Evolutionary conservation across 768 basidiomycete species (phyloP).

Genomic region (Amanita jacksonii): DNA sequence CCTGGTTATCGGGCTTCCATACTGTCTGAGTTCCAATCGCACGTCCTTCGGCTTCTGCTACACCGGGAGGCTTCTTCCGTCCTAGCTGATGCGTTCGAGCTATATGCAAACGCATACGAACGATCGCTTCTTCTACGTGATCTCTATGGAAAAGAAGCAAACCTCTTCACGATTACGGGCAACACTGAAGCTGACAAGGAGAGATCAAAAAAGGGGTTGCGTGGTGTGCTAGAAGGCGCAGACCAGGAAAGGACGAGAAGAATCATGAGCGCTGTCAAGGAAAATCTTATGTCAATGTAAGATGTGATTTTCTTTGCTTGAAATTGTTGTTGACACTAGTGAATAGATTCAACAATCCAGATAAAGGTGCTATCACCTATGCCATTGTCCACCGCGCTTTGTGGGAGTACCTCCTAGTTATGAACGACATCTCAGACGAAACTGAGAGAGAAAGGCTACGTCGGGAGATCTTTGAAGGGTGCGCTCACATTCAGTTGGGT

Average conservation of each 20-base stretch:
- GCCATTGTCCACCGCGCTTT: conserved; percentile 81
- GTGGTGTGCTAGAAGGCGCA: conserved; percentile 54
- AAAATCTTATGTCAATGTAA: conserved; percentile 68
- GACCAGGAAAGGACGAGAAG: conserved; percentile 59
- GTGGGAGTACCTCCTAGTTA: conserved; percentile 72
- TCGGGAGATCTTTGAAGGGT: conserved; percentile 78
- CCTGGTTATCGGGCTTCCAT: conserved; percentile 68
- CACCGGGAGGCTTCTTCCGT: conserved; percentile 81
- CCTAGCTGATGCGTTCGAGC: conserved; percentile 82
- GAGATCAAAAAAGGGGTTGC: conserved; percentile 54
- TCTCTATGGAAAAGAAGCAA: conserved; percentile 86
- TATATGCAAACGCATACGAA: conserved; percentile 81
- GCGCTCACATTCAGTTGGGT: conserved; percentile 10
- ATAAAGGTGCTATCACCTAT: conserved; percentile 83
- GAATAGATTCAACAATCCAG: conserved; percentile 81
- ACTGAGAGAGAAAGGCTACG: conserved; percentile 65
- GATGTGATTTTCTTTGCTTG: conserved; percentile 15
- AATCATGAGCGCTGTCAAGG: conserved; percentile 59
- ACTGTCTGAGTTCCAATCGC: conserved; percentile 66
- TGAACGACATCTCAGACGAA: conserved; percentile 49
- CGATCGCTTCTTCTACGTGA: conserved; percentile 72
- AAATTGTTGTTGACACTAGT: background rate
- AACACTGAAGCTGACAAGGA: conserved; percentile 58
- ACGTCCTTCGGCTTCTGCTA: conserved; percentile 67
- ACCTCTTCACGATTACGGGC: conserved; percentile 45